A percentile compares a stretch with the other conserved stretches of the same genome.
Conservation (phyloP, 2,329 filamentous ascomycete species). For the Helotiales sp. region DNA sequence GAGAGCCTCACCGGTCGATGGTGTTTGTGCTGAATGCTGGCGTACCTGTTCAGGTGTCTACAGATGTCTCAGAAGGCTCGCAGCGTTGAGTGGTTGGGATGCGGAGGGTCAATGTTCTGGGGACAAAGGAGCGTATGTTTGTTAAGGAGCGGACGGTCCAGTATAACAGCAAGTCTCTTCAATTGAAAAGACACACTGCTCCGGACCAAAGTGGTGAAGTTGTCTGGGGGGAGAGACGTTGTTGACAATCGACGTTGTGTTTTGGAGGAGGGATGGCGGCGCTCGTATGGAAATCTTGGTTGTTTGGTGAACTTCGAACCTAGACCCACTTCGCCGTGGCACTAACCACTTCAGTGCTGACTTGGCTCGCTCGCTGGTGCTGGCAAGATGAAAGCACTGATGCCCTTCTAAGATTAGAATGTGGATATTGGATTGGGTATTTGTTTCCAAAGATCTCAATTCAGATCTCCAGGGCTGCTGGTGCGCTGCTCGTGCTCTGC, state of each 20-base stretch:
- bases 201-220: constrained; percentile 9
- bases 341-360: background rate
- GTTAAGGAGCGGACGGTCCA: constrained; percentile 22
- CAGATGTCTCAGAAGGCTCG: constrained; percentile 15
- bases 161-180: constrained; percentile 15
- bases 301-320: background rate
- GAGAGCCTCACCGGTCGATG: background rate
- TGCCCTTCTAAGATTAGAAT: constrained; percentile 9
- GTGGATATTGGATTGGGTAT: background rate
- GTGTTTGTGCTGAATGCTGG: constrained; percentile 3
- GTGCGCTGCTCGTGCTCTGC: too few species aligned
- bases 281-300: too few species aligned
- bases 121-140: constrained; percentile 17
- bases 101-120: background rate
- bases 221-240: background rate
- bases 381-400: background rate
- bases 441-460: background rate
- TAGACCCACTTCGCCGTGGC: background rate
- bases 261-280: too few species aligned
- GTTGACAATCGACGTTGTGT: background rate
- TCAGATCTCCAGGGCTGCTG: background rate
- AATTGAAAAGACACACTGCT: constrained; percentile 11
- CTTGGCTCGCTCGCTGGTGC: background rate
- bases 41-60: constrained; percentile 10
- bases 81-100: constrained; percentile 1